Evolutionary conservation across 1,284 basidiomycete genomes (phyloP).

Genomic region (Testicularia cyperi): DNA sequence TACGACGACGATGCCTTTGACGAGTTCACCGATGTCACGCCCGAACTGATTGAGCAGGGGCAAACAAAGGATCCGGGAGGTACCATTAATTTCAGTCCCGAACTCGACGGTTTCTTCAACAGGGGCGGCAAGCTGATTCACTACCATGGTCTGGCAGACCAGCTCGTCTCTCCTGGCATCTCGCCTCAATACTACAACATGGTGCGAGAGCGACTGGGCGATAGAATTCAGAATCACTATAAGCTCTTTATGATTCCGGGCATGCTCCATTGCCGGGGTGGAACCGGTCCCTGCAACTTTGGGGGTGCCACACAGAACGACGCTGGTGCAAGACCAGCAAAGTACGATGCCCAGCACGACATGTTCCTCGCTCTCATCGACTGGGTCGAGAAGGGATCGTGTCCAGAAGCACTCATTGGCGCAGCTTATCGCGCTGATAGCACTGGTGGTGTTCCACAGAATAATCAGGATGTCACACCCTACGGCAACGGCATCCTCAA

Average conservation of each 20-base stretch:
- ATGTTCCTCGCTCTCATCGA: constrained; percentile 61
- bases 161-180: constrained; percentile 61
- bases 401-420: constrained; percentile 60
- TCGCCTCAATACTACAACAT: constrained; percentile 61
- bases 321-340: constrained; percentile 31
- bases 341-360: constrained; percentile 56
- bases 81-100: constrained; percentile 31
- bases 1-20: constrained; percentile 11
- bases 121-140: constrained; percentile 57
- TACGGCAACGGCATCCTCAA: constrained; percentile 9
- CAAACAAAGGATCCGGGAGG: constrained; percentile 23
- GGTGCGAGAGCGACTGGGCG: constrained; percentile 35
- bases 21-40: constrained; percentile 11
- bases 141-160: constrained; percentile 58
- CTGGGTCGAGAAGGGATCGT: constrained; percentile 62
- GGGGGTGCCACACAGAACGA: constrained; percentile 28
- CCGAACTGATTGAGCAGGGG: constrained; percentile 16
- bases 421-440: constrained; percentile 30
- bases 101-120: constrained; percentile 55
- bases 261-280: constrained; percentile 62
- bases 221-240: constrained; percentile 60
- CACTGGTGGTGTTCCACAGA: not conserved
- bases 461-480: not conserved
- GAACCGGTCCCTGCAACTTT: constrained; percentile 43
- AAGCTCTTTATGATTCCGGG: constrained; percentile 63